Evolutionary conservation across 1,139 yeast genomes (phyloP), one percentile per base, ranked within the genome.

Genomic region (Entelexis sorbosivorans): DNA sequence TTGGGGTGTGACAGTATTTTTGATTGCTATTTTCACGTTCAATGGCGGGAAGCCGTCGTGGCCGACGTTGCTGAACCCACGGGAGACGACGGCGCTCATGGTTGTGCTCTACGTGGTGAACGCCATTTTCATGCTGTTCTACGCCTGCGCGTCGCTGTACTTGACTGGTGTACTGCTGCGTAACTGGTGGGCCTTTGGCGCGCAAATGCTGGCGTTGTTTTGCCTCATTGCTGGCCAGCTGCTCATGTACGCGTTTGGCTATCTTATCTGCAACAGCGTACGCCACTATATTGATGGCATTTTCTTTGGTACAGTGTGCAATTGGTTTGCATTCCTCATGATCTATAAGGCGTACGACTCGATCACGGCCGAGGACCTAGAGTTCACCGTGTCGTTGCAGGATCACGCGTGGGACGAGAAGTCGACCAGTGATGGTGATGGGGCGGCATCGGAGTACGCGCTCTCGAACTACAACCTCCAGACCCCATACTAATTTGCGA

Each of bases 281-380:
- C 77, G 81, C 45, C 98, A 91, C 66, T 91, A 89, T 64, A 73
- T 88, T 28, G 98, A 91, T 62, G 97, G 97, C 1, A 68, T 87
- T 33, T 83, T 89, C 65, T 85, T 89, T 63, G 94, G 89, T 24
- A 76, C 93, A 33, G 62, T 86, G 44, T 79, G 95, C 63, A 86
- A 85, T 64, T 66, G 87, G 48, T 84, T 87, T 62, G 76, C 95
- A 8, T 71, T 83, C 52, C 88, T 91, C 95, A 89, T 91, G 97
- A 73, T 89, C 52, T 89, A 88, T 72, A 89, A 91, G 68, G 86
- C 81, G 61, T 91, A 97, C 96, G 96, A 89, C 63, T 85, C 87
- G 78, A 82, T 91, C 51, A 91, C 97, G n/a, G 79, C 81, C 54
- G 97, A 91, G 63, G 97, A 91, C 66, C 78, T 89, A 62, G 98